Conservation (phyloP, 179 eudicot species). For the Pouteria campechiana region DNA sequence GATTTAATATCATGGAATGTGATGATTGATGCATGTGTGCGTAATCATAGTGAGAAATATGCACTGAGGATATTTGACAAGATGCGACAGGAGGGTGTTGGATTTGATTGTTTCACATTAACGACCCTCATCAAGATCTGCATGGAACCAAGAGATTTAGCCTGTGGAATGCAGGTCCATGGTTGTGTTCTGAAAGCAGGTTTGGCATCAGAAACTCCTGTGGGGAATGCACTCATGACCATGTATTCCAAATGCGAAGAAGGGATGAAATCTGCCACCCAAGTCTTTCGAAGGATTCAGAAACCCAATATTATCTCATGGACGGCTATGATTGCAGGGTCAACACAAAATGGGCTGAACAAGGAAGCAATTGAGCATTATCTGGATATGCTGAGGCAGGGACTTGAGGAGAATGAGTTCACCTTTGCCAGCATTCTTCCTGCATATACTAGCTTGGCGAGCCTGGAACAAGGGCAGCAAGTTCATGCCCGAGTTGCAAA, state of each 20-base stretch:
- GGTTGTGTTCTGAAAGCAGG: conserved; percentile 19
- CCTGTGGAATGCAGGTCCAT: conserved; percentile 23
- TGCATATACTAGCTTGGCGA: conserved; percentile 18
- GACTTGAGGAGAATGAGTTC: conserved; percentile 21
- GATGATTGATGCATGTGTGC: conserved; percentile 18
- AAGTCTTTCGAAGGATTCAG: conserved; percentile 10
- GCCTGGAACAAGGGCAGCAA: conserved; percentile 20
- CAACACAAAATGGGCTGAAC: conserved; percentile 19
- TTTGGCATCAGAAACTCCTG: conserved; percentile 16
- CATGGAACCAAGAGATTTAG: conserved; percentile 12
- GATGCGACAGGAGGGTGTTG: conserved; percentile 12
- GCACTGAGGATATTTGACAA: conserved; percentile 13
- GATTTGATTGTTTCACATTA: conserved; percentile 27
- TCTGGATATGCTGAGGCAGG: conserved; percentile 13
- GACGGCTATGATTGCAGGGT: conserved; percentile 30
- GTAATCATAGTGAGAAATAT: conserved; percentile 28
- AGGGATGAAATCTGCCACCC: conserved; percentile 13
- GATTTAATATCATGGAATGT: conserved; percentile 31
- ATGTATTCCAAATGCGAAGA: conserved; percentile 21
- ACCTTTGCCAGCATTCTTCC: conserved; percentile 25
- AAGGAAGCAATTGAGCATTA: conserved; percentile 16
- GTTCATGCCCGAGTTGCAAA: conserved; percentile 26
- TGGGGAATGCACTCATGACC: conserved; percentile 24
- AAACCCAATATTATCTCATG: conserved; percentile 26
- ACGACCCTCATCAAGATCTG: conserved; percentile 27